These are phyloP conservation scores for Dothistroma pini DNA, from an alignment of 2,329 filamentous ascomycete genomes.

Conservation along the genomic window DNA sequence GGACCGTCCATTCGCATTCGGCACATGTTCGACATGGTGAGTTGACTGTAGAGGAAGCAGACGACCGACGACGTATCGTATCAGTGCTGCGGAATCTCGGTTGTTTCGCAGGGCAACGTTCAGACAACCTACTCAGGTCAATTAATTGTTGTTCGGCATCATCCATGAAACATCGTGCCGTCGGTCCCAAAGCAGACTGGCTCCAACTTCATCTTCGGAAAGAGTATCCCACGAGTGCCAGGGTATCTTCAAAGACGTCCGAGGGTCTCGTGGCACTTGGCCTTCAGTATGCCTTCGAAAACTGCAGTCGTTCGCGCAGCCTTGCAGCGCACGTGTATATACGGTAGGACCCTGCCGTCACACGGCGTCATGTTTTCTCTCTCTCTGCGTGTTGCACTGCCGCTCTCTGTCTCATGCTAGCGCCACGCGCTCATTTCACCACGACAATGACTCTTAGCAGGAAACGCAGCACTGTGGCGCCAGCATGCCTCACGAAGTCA, in stretches of 20 bases:
- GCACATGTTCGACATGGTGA: too few relatives aligned
- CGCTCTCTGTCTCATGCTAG: not conserved
- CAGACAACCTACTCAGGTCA: too few relatives aligned
- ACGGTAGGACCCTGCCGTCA: not conserved
- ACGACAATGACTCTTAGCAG: not conserved
- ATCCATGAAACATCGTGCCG: not conserved
- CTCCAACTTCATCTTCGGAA: not conserved
- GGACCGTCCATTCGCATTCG: too few relatives aligned
- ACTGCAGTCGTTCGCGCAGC: not conserved
- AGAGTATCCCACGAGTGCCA: not conserved
- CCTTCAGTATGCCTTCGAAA: not conserved
- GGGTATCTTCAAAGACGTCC: too few relatives aligned
- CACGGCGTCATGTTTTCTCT: not conserved
- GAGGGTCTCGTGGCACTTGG: not conserved
- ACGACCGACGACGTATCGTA: too few relatives aligned
- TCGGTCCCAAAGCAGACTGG: not conserved
- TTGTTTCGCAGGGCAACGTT: too few relatives aligned
- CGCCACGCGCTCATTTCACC: not conserved
- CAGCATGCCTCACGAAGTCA: not conserved
- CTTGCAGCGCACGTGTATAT: not conserved
- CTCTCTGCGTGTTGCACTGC: not conserved
- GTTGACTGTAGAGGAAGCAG: too few relatives aligned
- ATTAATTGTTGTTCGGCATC: too few relatives aligned
- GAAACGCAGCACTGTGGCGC: not conserved
- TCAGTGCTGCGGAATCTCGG: too few relatives aligned